Evolutionary conservation across 176 grass and related monocot species (phyloP), one percentile per base, ranked within the genome.

Genomic region (Poa annua): DNA sequence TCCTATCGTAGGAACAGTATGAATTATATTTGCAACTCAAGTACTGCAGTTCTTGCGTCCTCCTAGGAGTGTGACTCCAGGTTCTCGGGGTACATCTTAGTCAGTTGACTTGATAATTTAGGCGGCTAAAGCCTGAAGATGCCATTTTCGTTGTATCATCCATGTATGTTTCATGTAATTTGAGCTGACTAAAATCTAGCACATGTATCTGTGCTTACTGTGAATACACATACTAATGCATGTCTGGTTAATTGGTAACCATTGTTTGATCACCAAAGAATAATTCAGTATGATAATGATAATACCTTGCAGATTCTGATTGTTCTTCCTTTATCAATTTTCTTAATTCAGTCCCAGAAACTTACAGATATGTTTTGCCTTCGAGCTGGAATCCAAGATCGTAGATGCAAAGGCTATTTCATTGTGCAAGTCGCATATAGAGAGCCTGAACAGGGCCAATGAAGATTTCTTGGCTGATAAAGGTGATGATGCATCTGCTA

Each of bases 281-380:
- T 61, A 59, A 71, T 73, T 49, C 22, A 5, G 39, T 22, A 21
- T 52, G 26, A 39, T 29, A 54, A 7, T 50, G 59, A 8, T 22
- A 5, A 11, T 10, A 64, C 75, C 2, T 26, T 77, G 5, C 33
- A 48, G 47, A 21, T 21, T 42, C 62, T 50, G 45, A 29, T 48
- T 65, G 3, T 20, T 83, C 29, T 29, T 29, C 29, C 29, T 29
- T 29, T 29, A 29, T 83, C 25, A 25, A 53, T 69, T 42, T 24
- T 80, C 85, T 93, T 88, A 84, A 93, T 74, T 77, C 56, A 65
- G 44, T 83, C n/a, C 38, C 85, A 94, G 92, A 85, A 97, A 92
- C 74, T 92, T 94, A 65, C 89, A 86, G 39, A 83, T 92, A 77
- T 80, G 89, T 89, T 89, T 97, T 75, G 88, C 92, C 19, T 68